Conservation (phyloP, 352 stramenopile genomes). For the Phytophthora ramorum region DNA sequence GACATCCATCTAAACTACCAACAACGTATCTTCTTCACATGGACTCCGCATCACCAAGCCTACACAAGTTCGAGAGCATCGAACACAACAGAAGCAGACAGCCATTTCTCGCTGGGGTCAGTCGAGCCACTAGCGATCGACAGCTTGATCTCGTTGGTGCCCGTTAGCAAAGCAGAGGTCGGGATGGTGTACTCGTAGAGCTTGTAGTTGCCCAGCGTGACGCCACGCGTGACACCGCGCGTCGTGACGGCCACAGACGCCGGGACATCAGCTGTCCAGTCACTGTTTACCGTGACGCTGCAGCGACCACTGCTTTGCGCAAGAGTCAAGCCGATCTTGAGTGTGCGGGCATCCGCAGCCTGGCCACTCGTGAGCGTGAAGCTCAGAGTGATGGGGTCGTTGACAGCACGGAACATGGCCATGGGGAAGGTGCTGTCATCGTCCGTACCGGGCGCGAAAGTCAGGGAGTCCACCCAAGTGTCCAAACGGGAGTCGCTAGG, state of each 20-base stretch:
- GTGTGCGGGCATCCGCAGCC: constrained; percentile 21
- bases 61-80: constrained; percentile 54
- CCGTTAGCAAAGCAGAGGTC: constrained; percentile 28
- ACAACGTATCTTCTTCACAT: neutral
- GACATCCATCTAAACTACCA: neutral
- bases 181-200: constrained; percentile 57
- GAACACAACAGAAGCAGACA: constrained; percentile 53
- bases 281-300: constrained; percentile 44
- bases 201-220: constrained; percentile 55
- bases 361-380: constrained; percentile 41
- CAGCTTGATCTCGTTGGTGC: constrained; percentile 43
- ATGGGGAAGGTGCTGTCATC: constrained; percentile 45
- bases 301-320: constrained; percentile 47
- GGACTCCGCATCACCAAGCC: neutral
- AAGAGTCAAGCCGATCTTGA: constrained; percentile 52
- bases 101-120: constrained; percentile 44
- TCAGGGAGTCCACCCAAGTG: constrained; percentile 24
- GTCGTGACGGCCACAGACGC: constrained; percentile 45
- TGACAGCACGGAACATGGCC: constrained; percentile 55
- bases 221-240: constrained; percentile 51
- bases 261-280: constrained; percentile 35
- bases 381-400: constrained; percentile 45
- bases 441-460: constrained; percentile 32
- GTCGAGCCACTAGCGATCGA: constrained; percentile 47
- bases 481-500: constrained; percentile 52